Evolutionary conservation across 495 filamentous ascomycete genomes (phyloP), one percentile per base, ranked within the genome.

Genomic region (Xylaria telfairii): DNA sequence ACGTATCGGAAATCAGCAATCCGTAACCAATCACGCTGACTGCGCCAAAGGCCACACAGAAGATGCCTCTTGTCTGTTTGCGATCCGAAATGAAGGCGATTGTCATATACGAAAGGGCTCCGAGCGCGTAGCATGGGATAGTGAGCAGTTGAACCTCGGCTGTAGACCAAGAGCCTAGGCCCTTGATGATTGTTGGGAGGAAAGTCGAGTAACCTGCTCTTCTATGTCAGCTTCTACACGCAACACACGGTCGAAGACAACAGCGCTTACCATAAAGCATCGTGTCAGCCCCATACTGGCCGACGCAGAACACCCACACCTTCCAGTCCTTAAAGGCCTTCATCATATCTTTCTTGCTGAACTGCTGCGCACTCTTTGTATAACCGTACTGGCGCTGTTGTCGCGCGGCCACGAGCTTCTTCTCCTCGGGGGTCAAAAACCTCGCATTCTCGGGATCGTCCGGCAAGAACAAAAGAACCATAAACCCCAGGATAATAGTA

Each of bases 171-270:
- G 81, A 74, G 2, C 90, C 90, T 66, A 93, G 86, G 13, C 85
- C 89, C 34, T 87, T 81, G 80, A 95, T 93, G 72, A 95, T 94
- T 28, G 91, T 95, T 0, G 92, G 92, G 4, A 93, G 81, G 74
- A 95, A 95, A 1, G 90, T 93, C 71, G 86, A 89, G 78, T 88
- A 95, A 4, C 91, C 82, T 84, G 44, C 3, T 53, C 24, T n/a
- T 60, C 24, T 13, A 3, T n/a, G 32, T 65, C 26, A 57, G 51
- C 37, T 47, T 47, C 26, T 8, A 47, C 49, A 24, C 47, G 9
- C 46, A 28, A 37, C 2, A 67, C 26, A 24, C n/a, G 3, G 21
- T 8, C 15, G 17, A 41, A 10, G 57, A 8, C 2, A 1, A 21
- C 19, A 24, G 26, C 15, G 51, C 68, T 75, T 24, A 81, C 84